Conservation (phyloP, 306 rosid genomes). For the Cyclanthera cordifolia region DNA sequence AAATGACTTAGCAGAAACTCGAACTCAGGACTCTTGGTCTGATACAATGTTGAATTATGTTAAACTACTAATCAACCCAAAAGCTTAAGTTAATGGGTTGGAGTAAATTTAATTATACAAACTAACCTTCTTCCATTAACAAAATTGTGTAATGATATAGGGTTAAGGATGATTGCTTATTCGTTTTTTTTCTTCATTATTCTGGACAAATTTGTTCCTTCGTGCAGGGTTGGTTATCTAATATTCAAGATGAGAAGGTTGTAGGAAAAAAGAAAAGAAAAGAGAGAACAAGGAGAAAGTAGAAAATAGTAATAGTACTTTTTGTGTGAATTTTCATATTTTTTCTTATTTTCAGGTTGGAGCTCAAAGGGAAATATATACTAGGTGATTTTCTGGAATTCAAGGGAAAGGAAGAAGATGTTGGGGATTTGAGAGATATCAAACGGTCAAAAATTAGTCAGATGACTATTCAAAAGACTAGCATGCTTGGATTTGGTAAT, state of each 20-base stretch:
- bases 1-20: no score
- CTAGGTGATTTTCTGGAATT: conserved; percentile 88
- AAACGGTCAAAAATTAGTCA: conserved; percentile 72
- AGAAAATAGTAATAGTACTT: background rate
- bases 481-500: conserved; percentile 95
- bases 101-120: no score
- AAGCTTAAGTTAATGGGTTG: no score
- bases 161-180: background rate
- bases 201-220: background rate
- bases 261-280: background rate
- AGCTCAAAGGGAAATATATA: conserved; percentile 59
- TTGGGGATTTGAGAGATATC: conserved; percentile 43
- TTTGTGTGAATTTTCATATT: background rate
- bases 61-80: no score
- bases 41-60: no score
- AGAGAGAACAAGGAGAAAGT: background rate
- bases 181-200: background rate
- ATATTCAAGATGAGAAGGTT: background rate
- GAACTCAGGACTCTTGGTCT: no score
- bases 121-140: no score
- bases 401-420: conserved; percentile 77
- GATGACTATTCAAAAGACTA: conserved; percentile 55
- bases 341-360: conserved; percentile 45
- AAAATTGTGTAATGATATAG: background rate
- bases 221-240: background rate